Conservation (phyloP, 306 rosid genomes). For the Pueraria montana region DNA sequence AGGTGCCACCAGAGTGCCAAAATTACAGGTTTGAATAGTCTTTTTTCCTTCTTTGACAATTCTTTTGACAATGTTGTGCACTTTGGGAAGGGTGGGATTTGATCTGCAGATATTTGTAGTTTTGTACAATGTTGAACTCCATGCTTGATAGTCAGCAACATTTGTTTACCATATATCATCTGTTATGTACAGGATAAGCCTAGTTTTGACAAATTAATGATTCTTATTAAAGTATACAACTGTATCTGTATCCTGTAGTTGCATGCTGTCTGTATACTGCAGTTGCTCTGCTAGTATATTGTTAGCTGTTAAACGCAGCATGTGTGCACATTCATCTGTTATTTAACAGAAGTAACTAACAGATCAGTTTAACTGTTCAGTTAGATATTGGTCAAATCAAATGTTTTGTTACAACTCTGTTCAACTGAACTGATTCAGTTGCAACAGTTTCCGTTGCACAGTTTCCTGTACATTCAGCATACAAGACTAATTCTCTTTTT, state of each 20-base stretch:
- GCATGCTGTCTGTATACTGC: neutral
- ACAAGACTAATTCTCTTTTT: neutral
- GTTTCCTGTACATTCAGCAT: neutral
- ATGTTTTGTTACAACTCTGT: neutral
- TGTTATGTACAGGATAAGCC: conserved; percentile 17
- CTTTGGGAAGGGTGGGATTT: conserved; percentile 36
- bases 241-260: neutral
- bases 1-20: conserved; percentile 97
- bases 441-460: neutral
- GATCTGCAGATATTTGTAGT: conserved; percentile 35
- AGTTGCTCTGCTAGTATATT: neutral
- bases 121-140: conserved; percentile 27
- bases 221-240: neutral
- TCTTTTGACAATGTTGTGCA: conserved; percentile 32
- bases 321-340: neutral
- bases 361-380: neutral
- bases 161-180: conserved; percentile 31
- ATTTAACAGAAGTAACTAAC: neutral
- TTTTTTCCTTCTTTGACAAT: conserved; percentile 38
- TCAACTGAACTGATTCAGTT: neutral
- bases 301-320: neutral
- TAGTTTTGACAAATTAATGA: neutral
- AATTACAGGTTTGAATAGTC: conserved; percentile 80
- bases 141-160: conserved; percentile 9
- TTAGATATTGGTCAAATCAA: neutral